A percentile compares a stretch with the other conserved stretches of the same genome.
Conservation (phyloP, 2,329 filamentous ascomycete genomes). For the Lasiodiplodia theobromae region DNA sequence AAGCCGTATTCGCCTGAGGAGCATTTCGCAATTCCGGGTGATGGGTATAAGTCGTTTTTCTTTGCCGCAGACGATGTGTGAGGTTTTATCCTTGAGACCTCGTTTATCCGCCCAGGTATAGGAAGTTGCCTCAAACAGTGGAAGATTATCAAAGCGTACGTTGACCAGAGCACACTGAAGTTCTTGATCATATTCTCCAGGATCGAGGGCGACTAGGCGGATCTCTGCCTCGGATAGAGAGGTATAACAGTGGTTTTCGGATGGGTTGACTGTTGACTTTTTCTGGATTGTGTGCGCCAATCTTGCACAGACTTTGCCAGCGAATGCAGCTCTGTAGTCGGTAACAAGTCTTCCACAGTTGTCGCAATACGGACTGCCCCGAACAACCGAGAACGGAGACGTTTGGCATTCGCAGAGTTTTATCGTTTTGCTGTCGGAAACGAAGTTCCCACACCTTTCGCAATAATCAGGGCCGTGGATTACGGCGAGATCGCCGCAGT, state of each 20-base stretch:
- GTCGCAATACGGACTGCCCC: neutral
- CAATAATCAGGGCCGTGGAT: neutral
- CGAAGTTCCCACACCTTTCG: neutral
- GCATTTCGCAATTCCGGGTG: neutral
- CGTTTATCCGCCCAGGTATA: slow-evolving; percentile 10
- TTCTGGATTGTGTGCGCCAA: neutral
- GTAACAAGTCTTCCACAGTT: neutral
- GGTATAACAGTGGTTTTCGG: neutral
- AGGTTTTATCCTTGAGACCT: neutral
- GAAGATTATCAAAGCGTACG: neutral
- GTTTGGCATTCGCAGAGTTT: neutral
- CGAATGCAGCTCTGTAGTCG: neutral
- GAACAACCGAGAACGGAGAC: neutral
- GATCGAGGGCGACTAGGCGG: neutral
- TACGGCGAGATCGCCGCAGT: neutral
- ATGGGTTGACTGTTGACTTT: neutral
- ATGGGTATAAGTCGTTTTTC: neutral
- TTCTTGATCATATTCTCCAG: neutral
- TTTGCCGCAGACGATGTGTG: neutral
- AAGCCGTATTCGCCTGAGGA: neutral
- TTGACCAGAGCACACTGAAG: neutral
- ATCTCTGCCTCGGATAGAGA: neutral
- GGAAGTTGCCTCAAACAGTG: slow-evolving; percentile 5
- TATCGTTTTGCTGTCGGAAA: neutral
- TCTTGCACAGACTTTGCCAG: neutral